Conservation (phyloP, 2,329 filamentous ascomycete genomes). For the Ustilaginoidea virens region DNA sequence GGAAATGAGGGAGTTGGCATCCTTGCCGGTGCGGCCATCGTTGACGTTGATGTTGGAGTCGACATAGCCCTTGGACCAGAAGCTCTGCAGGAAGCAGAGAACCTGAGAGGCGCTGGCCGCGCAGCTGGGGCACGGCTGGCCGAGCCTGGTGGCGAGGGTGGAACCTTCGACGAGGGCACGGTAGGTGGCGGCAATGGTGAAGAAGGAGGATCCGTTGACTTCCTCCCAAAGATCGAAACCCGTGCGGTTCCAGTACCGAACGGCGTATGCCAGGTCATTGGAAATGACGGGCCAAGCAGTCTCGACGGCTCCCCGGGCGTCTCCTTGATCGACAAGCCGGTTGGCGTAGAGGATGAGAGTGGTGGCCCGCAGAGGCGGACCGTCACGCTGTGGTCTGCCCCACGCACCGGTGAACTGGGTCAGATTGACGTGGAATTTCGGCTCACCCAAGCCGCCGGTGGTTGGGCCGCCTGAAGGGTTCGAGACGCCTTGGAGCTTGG, state of each 20-base stretch:
- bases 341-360: conserved; percentile 58
- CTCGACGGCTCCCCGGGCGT: conserved; percentile 36
- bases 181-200: conserved; percentile 56
- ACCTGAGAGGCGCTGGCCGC: conserved; percentile 51
- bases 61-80: conserved; percentile 54
- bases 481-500: conserved; percentile 44
- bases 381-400: conserved; percentile 65
- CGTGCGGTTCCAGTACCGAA: conserved; percentile 52
- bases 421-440: conserved; percentile 54
- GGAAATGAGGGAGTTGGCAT: conserved; percentile 53
- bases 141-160: conserved; percentile 47
- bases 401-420: conserved; percentile 49
- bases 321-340: conserved; percentile 54
- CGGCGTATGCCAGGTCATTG: conserved; percentile 63
- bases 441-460: conserved; percentile 45
- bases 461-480: conserved; percentile 49
- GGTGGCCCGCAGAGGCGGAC: conserved; percentile 60
- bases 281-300: conserved; percentile 58
- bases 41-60: conserved; percentile 53
- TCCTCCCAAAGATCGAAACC: conserved; percentile 78
- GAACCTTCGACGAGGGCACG: conserved; percentile 54
- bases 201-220: conserved; percentile 62
- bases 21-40: conserved; percentile 49
- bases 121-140: conserved; percentile 44
- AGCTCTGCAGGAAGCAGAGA: conserved; percentile 58